phyloP scores from a whole-genome alignment of 768 basidiomycete genomes.

The Vararia minispora region DNA sequence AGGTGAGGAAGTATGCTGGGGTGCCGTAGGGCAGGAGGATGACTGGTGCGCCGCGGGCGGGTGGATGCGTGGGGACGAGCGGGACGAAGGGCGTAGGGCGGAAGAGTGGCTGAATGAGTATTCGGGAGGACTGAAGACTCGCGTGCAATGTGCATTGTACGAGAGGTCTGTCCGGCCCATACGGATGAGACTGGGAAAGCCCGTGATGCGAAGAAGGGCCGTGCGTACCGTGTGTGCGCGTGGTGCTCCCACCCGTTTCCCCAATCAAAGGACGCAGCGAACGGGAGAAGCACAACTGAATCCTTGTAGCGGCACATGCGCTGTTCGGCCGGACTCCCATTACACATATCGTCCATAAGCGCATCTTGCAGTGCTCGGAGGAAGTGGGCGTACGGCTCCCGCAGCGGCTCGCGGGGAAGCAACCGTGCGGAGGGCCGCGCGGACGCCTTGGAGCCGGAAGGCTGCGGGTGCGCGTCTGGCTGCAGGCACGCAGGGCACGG shows the following conservation, averaged over 20 bases:
- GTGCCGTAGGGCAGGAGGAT: conserved; percentile 58
- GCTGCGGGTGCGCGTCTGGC: conserved; percentile 11
- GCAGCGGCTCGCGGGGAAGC: conserved; percentile 37
- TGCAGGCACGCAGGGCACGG: conserved; percentile 30
- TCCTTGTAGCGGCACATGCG: conserved; percentile 40
- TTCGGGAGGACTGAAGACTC: conserved; percentile 20
- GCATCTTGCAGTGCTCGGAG: conserved; percentile 49
- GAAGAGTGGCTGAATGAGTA: conserved; percentile 59
- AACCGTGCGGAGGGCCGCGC: conserved; percentile 10
- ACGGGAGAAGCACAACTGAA: conserved; percentile 51
- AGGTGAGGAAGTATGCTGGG: conserved; percentile 63
- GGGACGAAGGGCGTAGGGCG: conserved; percentile 47
- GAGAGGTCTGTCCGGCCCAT: conserved; percentile 52
- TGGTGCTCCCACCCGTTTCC: conserved; percentile 52
- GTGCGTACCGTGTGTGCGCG: conserved; percentile 32
- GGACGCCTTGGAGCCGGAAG: neutral
- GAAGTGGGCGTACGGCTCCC: conserved; percentile 32
- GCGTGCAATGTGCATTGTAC: conserved; percentile 35
- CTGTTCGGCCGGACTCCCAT: conserved; percentile 15
- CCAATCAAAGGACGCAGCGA: conserved; percentile 43
- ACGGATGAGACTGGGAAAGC: no score
- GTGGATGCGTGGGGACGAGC: conserved; percentile 28
- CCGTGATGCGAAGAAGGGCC: neutral
- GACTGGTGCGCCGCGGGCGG: conserved; percentile 54
- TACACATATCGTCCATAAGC: conserved; percentile 39